Percentiles rank a stretch among this genome's conserved stretches.
Evolutionary conservation across 495 filamentous ascomycete genomes (phyloP).

Genomic region (Extremus antarcticus): DNA sequence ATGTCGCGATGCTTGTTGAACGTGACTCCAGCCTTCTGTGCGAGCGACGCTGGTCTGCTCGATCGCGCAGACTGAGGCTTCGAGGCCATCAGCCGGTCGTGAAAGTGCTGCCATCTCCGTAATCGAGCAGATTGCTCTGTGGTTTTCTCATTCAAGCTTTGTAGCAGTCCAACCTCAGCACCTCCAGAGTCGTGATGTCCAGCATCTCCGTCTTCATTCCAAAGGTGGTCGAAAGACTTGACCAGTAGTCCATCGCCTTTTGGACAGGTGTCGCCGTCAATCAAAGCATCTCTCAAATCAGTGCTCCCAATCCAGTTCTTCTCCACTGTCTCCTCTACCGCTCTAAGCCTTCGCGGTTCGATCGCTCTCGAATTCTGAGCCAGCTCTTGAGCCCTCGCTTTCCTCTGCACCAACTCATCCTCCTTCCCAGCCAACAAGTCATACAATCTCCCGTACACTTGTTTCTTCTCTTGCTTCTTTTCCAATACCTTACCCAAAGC

Average conservation of each 20-base stretch:
- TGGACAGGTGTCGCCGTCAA: constrained; percentile 51
- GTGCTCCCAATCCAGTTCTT: constrained; percentile 67
- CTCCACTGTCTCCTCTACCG: constrained; percentile 43
- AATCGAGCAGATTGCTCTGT: constrained; percentile 51
- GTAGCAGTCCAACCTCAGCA: constrained; percentile 43
- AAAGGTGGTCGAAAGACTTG: constrained; percentile 54
- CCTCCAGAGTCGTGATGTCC: constrained; percentile 31
- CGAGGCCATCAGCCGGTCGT: constrained; percentile 22
- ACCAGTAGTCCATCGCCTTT: constrained; percentile 53
- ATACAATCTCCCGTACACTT: constrained; percentile 45
- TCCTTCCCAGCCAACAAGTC: constrained; percentile 46
- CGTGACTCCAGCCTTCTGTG: background rate
- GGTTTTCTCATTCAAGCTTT: constrained; percentile 54
- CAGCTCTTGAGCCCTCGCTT: constrained; percentile 7
- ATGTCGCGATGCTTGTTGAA: constrained; percentile 17
- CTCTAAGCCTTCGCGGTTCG: constrained; percentile 31
- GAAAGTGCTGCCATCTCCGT: constrained; percentile 61
- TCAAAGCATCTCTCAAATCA: constrained; percentile 54
- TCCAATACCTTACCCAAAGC: constrained; percentile 44
- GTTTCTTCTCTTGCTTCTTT: constrained; percentile 45
- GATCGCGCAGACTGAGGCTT: background rate
- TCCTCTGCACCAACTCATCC: constrained; percentile 33
- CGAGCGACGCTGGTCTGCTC: background rate
- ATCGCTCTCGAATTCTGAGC: constrained; percentile 28
- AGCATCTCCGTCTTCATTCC: constrained; percentile 49